Evolutionary conservation across 2,329 filamentous ascomycete genomes (phyloP).

Genomic region (Myotisia sp.): DNA sequence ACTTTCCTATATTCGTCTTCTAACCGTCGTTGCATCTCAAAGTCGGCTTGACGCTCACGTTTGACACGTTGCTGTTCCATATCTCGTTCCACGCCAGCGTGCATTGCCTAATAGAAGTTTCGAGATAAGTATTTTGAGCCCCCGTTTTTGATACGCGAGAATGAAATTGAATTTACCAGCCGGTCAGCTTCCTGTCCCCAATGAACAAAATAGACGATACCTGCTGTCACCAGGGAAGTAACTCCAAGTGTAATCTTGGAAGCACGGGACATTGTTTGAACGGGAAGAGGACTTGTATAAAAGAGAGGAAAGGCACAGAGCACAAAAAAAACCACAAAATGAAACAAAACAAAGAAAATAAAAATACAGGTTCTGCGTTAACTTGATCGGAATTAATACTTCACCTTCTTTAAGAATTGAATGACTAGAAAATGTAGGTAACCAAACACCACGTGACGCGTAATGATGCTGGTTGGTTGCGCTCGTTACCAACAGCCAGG

Average conservation of each 20-base stretch:
- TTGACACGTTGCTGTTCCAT: conserved; percentile 89
- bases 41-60: conserved; percentile 80
- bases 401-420: no score
- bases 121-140: conserved; percentile 7
- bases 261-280: conserved; percentile 60
- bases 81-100: conserved; percentile 82
- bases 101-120: conserved; percentile 56
- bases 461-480: no score
- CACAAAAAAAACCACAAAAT: no score
- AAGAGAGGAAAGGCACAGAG: neutral
- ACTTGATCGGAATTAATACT: no score
- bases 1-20: conserved; percentile 83
- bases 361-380: no score
- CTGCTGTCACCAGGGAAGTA: conserved; percentile 60
- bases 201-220: conserved; percentile 75
- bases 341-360: no score
- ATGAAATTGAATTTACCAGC: conserved; percentile 43
- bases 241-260: conserved; percentile 72
- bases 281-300: neutral
- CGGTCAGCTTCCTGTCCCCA: conserved; percentile 75
- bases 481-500: no score
- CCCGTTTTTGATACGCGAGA: neutral
- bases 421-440: no score
- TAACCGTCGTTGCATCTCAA: conserved; percentile 74
- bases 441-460: no score